Evolutionary conservation across 2,329 filamentous ascomycete species (phyloP).

Genomic region (Ploettnerulaceae sp.): DNA sequence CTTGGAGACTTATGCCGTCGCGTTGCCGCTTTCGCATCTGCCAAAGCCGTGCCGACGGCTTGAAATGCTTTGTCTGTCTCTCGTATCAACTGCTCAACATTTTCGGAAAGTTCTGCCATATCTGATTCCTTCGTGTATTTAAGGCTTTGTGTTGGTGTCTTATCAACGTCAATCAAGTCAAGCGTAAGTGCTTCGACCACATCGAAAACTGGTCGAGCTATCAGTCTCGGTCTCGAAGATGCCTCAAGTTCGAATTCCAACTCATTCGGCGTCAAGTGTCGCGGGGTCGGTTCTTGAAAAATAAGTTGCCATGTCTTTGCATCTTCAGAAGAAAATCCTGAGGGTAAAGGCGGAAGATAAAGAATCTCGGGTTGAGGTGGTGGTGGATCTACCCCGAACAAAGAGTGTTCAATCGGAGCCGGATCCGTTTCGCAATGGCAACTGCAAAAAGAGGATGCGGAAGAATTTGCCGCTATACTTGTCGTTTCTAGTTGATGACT

Average conservation of each 20-base stretch:
- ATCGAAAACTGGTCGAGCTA: conserved; percentile 24
- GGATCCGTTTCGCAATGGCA: conserved; percentile 36
- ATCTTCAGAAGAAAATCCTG: conserved; percentile 20
- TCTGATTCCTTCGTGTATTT: conserved; percentile 16
- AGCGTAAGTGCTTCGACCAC: conserved; percentile 32
- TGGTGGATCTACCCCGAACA: conserved; percentile 18
- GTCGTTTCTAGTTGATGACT: conserved; percentile 31
- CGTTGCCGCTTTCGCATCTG: conserved; percentile 35
- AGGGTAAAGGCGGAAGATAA: conserved; percentile 25
- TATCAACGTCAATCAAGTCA: conserved; percentile 22
- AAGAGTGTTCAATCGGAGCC: conserved; percentile 24
- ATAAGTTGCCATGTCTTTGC: conserved; percentile 25
- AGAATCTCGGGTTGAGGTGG: conserved; percentile 28
- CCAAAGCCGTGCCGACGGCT: conserved; percentile 40
- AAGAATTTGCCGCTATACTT: conserved; percentile 38
- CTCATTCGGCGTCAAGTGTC: conserved; percentile 5
- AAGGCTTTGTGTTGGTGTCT: conserved; percentile 29
- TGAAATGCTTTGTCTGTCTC: conserved; percentile 49
- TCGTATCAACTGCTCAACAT: conserved; percentile 42
- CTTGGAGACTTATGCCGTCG: conserved; percentile 25
- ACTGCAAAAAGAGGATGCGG: conserved; percentile 44
- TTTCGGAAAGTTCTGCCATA: conserved; percentile 19
- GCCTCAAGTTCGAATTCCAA: conserved; percentile 1
- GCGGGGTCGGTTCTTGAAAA: conserved; percentile 18
- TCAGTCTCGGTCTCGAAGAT: conserved; percentile 4